Conservation (phyloP, 345 rosid species). For the Arabis hirsuta region DNA sequence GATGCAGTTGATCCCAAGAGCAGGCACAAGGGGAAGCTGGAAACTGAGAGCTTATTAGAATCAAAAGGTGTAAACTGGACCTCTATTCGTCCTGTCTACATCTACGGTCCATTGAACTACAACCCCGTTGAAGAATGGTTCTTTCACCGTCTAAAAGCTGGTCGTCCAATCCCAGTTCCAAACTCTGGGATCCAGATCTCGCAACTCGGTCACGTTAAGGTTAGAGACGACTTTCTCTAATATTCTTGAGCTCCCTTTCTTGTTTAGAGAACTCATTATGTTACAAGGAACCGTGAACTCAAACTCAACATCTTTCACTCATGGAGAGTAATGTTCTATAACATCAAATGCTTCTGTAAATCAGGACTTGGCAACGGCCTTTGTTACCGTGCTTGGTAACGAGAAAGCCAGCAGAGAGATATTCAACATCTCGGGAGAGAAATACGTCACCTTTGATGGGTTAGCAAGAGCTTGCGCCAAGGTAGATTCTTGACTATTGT, state of each 20-base stretch:
- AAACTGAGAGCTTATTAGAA: constrained; percentile 69
- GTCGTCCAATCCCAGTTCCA: constrained; percentile 93
- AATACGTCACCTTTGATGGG: constrained; percentile 88
- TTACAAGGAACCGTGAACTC: neutral
- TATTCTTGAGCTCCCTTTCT: neutral
- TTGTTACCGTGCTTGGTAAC: constrained; percentile 74
- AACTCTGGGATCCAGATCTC: constrained; percentile 81
- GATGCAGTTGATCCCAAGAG: constrained; percentile 99
- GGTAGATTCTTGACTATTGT: constrained; percentile 50
- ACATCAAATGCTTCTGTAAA: constrained; percentile 25
- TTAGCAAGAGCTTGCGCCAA: constrained; percentile 95
- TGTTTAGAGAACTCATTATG: constrained; percentile 7
- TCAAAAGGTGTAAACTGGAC: constrained; percentile 89
- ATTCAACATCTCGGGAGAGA: constrained; percentile 93
- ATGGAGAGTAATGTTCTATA: constrained; percentile 17
- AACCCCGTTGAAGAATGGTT: constrained; percentile 99
- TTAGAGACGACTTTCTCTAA: constrained; percentile 38
- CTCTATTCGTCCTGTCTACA: constrained; percentile 91
- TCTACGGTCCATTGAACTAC: constrained; percentile 96
- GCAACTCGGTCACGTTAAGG: constrained; percentile 98
- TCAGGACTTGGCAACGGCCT: constrained; percentile 92
- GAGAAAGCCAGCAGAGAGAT: constrained; percentile 86
- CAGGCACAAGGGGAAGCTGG: constrained; percentile 97
- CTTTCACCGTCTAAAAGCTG: constrained; percentile 92
- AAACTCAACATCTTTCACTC: neutral